Base-by-base conservation (phyloP, 768 basidiomycete genomes). In the Hygrocybe coccinea region DNA sequence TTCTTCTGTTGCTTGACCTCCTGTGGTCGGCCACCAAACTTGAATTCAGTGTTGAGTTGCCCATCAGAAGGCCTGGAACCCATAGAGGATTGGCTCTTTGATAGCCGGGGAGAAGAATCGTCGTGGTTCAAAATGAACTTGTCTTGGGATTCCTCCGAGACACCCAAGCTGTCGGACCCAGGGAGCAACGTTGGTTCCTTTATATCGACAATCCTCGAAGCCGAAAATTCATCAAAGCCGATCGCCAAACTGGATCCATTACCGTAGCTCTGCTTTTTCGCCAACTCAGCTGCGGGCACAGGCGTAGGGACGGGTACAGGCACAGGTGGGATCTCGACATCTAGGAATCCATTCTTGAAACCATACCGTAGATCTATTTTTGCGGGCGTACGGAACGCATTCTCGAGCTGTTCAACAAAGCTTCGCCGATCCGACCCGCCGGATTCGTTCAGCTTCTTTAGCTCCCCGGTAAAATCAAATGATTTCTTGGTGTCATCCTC, bases 401-500 rank as follows among this genome's bases (percentile, higher is more conserved):
- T 84, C 71, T 91, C 89, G 21, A 91, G 71, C 68, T 92, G 84
- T 67, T 90, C 87, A 3, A 91, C 85, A 63, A 92, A 92, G 68
- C 89, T 91, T 11, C 68, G 74, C 9, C 87, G 72, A 63, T 89
- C 83, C 1, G 83, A 84, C 1, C 63, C 87, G 34, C 86, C 85
- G 5, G 82, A 84, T 60, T 87, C 84, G 52, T 86, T 84, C 48
- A 91, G 74, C 62, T 74, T 83, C 67, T 78, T 71, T 51, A 91
- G 68, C 66, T 91, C 90, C 37, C 85, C 87, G 0, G 90, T 92
- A 64, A 91, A 92, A 63, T 92, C 89, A 57, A 91, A 92, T 1
- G 84, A 87, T 62, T 80, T 86, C 71, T 85, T 89, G 0, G 89
- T 91, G 59, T 86, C 81, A 52, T 84, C 83, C 12, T 81, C 83